Conservation (phyloP, 1,139 yeast genomes). For the Ogataea hybrid region DNA sequence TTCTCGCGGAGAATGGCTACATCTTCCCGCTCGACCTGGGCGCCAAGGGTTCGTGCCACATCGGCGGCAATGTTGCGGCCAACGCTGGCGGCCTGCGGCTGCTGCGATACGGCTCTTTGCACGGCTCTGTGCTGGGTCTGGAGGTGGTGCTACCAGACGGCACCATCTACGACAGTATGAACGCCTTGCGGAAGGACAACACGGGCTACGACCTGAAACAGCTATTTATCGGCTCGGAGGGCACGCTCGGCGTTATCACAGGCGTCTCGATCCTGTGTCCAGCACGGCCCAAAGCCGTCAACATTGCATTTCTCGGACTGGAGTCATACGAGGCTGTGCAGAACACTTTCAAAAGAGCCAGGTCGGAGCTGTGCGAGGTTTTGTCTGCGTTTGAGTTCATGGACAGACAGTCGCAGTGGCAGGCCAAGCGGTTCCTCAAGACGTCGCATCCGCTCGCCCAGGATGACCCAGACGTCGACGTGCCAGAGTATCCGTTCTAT, state of each 20-base stretch:
- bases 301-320: conserved; percentile 87
- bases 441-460: conserved; percentile 60
- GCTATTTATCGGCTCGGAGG: conserved; percentile 90
- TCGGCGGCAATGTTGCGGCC: conserved; percentile 95
- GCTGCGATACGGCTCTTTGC: conserved; percentile 87
- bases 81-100: conserved; percentile 95
- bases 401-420: conserved; percentile 74
- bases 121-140: conserved; percentile 86
- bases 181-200: conserved; percentile 85
- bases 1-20: conserved; percentile 74
- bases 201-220: conserved; percentile 94
- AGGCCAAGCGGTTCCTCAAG: conserved; percentile 54
- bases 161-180: conserved; percentile 72
- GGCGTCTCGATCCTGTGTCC: conserved; percentile 91
- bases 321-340: conserved; percentile 80
- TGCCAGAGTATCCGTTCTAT: conserved; percentile 71
- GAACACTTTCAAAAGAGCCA: conserved; percentile 76
- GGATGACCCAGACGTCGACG: conserved; percentile 46
- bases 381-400: conserved; percentile 93
- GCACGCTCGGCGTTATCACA: conserved; percentile 86
- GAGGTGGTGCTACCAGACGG: conserved; percentile 95
- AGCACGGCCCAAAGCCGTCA: conserved; percentile 82
- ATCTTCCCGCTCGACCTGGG: conserved; percentile 95
- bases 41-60: conserved; percentile 96
- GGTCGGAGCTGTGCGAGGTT: conserved; percentile 76